Evolutionary conservation across 495 filamentous ascomycete genomes (phyloP), one percentile per base, ranked within the genome.

Genomic region (Trichocladium antarcticum): DNA sequence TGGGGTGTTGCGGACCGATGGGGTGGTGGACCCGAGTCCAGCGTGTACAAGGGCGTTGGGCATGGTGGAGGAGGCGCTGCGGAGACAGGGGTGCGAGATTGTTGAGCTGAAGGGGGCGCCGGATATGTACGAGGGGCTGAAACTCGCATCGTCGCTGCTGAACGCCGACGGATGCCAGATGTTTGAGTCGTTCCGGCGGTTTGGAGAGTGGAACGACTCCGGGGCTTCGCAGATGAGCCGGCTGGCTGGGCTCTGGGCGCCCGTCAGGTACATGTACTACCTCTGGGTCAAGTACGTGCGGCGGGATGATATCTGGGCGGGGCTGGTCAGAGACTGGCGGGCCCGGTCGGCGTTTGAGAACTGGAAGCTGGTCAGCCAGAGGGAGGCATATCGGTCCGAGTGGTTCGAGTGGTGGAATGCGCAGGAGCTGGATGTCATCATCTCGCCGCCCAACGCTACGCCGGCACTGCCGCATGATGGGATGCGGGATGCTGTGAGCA

Each of bases 391-490:
- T 67, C 82, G 82, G 47, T 76, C 73, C 1, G 74, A 72, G 50
- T 95, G 84, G 80, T 85, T 84, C 58, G 77, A 82, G 14, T 96
- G 87, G 83, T 89, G 87, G 86, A 74, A 81, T 29, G 72, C 77
- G 43, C 70, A 72, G 34, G 70, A 79, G 45, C 71, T 85, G 50
- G 92, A 96, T 58, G 82, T 90, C 47, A 74, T 97, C 28, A 61
- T 96, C 14, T 82, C 84, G 27, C 84, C 85, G n/a, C 85, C 81
- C 3, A 94, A 96, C 64, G 87, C 90, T 0, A 89, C 87, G 14
- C 90, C 92, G 0, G 92, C 90, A 10, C 77, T 95, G 14, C 89
- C 88, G 1, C 87, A 90, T 61, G 78, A 82, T 37, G 90, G 80
- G 5, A 95, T 95, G 87, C 78, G 78, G 53, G 77, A 87, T 50